Base-by-base conservation (phyloP, 345 rosid genomes). In the Populus pruinosa region DNA sequence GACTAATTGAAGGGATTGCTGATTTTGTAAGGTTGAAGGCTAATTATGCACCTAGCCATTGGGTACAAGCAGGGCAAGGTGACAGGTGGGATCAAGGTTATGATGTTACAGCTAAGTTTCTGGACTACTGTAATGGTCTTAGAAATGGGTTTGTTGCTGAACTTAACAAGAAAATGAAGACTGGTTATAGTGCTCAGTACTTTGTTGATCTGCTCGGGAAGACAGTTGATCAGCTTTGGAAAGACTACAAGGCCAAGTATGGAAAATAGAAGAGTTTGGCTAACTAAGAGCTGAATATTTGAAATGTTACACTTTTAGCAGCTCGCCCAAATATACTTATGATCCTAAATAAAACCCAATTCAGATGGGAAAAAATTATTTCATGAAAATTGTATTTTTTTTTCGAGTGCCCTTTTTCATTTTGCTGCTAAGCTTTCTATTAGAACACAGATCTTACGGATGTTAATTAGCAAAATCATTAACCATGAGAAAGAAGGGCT, bases 31-130 rank as follows among this genome's bases (percentile, higher is more conserved):
- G 93, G 88, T 78, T 91, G 13, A 89, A 82, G 79, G 89, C 92
- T 0, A 84, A 87, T 9, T 86, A 83, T 0, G 80, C 43, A 1
- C 92, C 93, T 0, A 66, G 81, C 67, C 86, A 91, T 13, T 91
- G 94, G 94, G 97, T 86, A 39, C 14, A 81, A 25, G 82, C 98
- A 0, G 94, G 94, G 20, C 75, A 84, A 49, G 93, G 98, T 0
- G 55, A 85, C 49, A 74, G 82, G 62, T 93, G 96, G 96, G 92
- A 93, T 41, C 89, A 93, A 33, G 93, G 96, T 0, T 90, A 90
- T 4, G 96, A 90, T 41, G 87, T 91, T 12, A 90, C 94, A 0
- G 91, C 92, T 0, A 80, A 87, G 71, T 93, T 93, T 69, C 82
- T 93, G 74, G 92, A 90, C 6, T 93, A 91, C 4, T 90, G 93